Conservation (phyloP, 2,329 filamentous ascomycete species). For the Plenodomus biglobosus region DNA sequence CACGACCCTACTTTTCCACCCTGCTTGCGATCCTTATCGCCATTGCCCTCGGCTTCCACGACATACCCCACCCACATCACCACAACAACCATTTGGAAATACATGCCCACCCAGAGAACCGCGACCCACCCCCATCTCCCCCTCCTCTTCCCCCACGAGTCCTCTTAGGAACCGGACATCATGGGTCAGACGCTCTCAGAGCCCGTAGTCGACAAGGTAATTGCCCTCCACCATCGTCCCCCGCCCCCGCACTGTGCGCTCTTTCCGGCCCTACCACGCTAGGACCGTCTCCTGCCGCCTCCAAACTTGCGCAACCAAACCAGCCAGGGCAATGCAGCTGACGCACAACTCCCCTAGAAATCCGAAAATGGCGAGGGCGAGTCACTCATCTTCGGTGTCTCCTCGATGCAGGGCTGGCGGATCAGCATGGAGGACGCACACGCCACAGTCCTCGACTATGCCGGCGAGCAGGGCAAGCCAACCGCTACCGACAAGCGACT, state of each 20-base stretch:
- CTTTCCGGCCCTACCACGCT: conserved; percentile 7
- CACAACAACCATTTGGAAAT: conserved; percentile 32
- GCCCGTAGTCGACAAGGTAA: conserved; percentile 98
- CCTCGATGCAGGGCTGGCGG: conserved; percentile 99
- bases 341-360: conserved; percentile 57
- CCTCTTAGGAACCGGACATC: conserved; percentile 35
- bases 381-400: conserved; percentile 87
- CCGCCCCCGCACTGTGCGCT: conserved; percentile 35
- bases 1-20: conserved; percentile 1
- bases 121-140: conserved; percentile 23
- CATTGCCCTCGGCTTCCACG: not conserved
- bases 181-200: conserved; percentile 99
- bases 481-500: conserved; percentile 71
- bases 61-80: conserved; percentile 30
- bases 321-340: conserved; percentile 1
- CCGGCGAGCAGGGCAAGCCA: conserved; percentile 55
- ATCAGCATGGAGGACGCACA: conserved; percentile 99
- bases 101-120: conserved; percentile 32
- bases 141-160: conserved; percentile 24
- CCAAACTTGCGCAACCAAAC: conserved; percentile 1
- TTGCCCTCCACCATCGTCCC: conserved; percentile 39
- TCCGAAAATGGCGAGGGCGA: conserved; percentile 92
- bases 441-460: conserved; percentile 82
- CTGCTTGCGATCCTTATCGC: conserved; percentile 3
- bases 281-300: conserved; percentile 12